Evolutionary conservation across 768 basidiomycete species (phyloP), one percentile per base, ranked within the genome.

Genomic region (Trametes gibbosa): DNA sequence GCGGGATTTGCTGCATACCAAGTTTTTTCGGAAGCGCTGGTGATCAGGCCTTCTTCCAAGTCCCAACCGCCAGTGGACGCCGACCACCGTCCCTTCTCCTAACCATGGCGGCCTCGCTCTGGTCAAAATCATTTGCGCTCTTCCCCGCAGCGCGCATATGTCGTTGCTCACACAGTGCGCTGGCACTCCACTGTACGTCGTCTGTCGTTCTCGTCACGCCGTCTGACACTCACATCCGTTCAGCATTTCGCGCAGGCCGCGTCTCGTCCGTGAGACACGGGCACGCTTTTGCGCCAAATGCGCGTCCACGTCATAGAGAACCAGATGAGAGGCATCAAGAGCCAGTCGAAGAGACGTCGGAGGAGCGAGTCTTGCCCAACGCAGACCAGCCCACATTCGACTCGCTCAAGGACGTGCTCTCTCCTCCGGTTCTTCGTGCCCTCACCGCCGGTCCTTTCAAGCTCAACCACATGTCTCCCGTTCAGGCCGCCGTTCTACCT

Each of bases 401-500:
- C 13, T 65, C 73, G 14, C 68, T 85, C 21, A 63, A 76, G 24
- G 76, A 72, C 27, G 63, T 60, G 16, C 53, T 88, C 37, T 72
- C 79, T 29, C 52, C 59, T 9, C 49, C 70, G 3, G 80, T 83
- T 12, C 43, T 67, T 21, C 77, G 79, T 51, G 88, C 91, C 12
- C 76, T 94, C 46, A 85, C 80, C 2, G 66, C 73, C 39, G 73
- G 71, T 21, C 91, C 92, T 0, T 89, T 93, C 78, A 75, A 80
- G 19, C 81, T 91, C 58, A 78, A 71, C 7, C 75, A 77, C 48
- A 92, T 96, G 92, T 86, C 89, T 0, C 70, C 84, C 5, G 95
- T 98, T 2, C 95, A 97, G 71, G 81, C 84, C 9, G 80, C 85
- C 52, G 92, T 98, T 7, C 76, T 93, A 2, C 79, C 81, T 9